A percentile compares a stretch with the other conserved stretches of the same genome.
phyloP scores from a whole-genome alignment of 257 asterid species.

The Solanum sejunctum region DNA sequence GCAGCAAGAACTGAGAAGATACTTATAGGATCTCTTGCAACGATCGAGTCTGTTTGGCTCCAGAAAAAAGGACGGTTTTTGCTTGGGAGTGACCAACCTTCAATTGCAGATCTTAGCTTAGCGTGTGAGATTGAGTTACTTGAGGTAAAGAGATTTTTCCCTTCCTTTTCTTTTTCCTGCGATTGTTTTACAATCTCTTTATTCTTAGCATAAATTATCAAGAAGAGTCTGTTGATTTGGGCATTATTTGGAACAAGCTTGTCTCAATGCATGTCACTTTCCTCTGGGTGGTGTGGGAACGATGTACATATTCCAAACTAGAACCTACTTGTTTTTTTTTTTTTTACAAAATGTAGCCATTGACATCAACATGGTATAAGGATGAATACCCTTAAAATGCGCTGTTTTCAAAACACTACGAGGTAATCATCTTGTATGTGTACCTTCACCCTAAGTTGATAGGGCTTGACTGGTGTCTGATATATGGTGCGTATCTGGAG shows the following conservation, averaged over 20 bases:
- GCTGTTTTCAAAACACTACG: too few species aligned
- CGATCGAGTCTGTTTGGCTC: slow-evolving; percentile 69
- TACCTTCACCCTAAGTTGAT: too few species aligned
- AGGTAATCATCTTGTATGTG: too few species aligned
- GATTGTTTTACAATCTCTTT: background rate
- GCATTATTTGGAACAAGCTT: background rate
- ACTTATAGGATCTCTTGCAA: slow-evolving; percentile 47
- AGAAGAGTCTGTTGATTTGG: background rate
- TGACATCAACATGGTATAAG: too few species aligned
- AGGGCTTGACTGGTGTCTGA: too few species aligned
- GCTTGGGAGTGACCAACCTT: slow-evolving; percentile 64
- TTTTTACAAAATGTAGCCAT: too few species aligned
- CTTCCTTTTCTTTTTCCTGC: background rate
- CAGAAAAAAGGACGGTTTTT: slow-evolving; percentile 55
- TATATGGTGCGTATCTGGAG: too few species aligned
- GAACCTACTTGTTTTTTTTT: too few species aligned
- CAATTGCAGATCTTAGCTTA: slow-evolving; percentile 82
- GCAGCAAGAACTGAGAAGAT: slow-evolving; percentile 57
- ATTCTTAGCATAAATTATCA: background rate
- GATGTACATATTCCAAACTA: too few species aligned
- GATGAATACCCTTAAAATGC: too few species aligned
- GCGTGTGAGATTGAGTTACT: slow-evolving; percentile 83
- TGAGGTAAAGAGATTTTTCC: slow-evolving; percentile 34
- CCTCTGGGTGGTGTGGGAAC: background rate
- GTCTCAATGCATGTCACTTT: background rate